Percentiles rank a stretch among this genome's conserved stretches.
These are phyloP conservation scores for Fusarium oxysporum DNA, from an alignment of 2,329 filamentous ascomycete species.

Conservation along the genomic window DNA sequence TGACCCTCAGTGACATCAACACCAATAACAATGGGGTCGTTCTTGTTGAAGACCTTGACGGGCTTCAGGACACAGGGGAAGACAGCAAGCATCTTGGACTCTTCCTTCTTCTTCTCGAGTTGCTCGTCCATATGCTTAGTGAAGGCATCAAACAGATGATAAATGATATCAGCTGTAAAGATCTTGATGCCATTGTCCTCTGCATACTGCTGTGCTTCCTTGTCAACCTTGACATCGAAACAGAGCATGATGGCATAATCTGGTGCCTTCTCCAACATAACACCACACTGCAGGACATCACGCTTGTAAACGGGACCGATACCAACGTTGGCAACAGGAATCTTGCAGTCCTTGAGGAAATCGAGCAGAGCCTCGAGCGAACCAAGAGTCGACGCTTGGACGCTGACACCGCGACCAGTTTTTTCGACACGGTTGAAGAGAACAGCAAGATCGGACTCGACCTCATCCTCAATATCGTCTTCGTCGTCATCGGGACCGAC, in stretches of 20 bases:
- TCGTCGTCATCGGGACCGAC: constrained; percentile 96
- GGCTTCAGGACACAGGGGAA: constrained; percentile 94
- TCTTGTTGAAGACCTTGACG: constrained; percentile 99
- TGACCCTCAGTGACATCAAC: constrained; percentile 95
- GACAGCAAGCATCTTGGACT: constrained; percentile 93
- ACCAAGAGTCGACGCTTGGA: constrained; percentile 96
- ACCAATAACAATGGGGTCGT: constrained; percentile 91
- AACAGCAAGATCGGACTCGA: constrained; percentile 92
- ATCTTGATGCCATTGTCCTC: constrained; percentile 97
- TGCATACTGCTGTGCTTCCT: constrained; percentile 90
- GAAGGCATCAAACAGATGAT: constrained; percentile 97
- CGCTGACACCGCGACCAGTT: constrained; percentile 92
- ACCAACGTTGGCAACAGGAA: constrained; percentile 95
- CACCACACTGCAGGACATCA: constrained; percentile 93
- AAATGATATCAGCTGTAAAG: constrained; percentile 99
- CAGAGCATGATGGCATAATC: constrained; percentile 99
- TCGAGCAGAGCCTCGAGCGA: constrained; percentile 96
- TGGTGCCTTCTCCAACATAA: constrained; percentile 95
- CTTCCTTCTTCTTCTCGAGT: constrained; percentile 92
- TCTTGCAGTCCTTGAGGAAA: constrained; percentile 95
- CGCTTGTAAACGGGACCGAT: constrained; percentile 98
- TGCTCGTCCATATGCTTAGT: constrained; percentile 93
- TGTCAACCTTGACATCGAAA: constrained; percentile 99
- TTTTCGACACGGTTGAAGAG: constrained; percentile 93
- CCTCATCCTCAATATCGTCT: constrained; percentile 95